These are phyloP conservation scores for Tephrocybe sp. DNA, from an alignment of 768 basidiomycete species.

Conservation along the genomic window DNA sequence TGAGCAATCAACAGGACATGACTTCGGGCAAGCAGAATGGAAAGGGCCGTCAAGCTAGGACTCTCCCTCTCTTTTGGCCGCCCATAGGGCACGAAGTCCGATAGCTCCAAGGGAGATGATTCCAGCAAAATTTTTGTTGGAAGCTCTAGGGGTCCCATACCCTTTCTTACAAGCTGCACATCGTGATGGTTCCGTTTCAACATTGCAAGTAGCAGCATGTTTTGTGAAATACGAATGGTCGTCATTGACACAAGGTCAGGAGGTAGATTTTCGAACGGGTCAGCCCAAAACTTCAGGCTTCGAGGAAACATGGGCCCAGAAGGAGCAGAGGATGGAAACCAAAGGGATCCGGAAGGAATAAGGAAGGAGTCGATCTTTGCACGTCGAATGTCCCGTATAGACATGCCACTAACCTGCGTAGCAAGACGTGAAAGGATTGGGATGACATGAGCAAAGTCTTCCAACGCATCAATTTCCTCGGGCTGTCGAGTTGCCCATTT, in stretches of 20 bases:
- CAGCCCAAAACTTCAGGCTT: constrained; percentile 30
- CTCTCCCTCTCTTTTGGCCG: constrained; percentile 12
- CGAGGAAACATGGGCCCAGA: constrained; percentile 63
- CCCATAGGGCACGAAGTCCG: constrained; percentile 48
- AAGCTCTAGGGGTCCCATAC: constrained; percentile 57
- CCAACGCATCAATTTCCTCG: constrained; percentile 43
- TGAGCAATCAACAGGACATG: constrained; percentile 69
- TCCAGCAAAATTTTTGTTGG: constrained; percentile 39
- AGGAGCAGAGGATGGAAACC: constrained; percentile 62
- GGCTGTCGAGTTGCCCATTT: constrained; percentile 49
- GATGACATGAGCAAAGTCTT: constrained; percentile 52
- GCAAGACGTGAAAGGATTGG: constrained; percentile 61
- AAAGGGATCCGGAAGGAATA: constrained; percentile 69
- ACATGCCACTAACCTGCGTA: constrained; percentile 69
- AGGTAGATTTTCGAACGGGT: constrained; percentile 40
- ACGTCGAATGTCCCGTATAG: constrained; percentile 68
- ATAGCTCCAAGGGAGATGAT: constrained; percentile 35
- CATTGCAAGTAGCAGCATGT: constrained; percentile 63
- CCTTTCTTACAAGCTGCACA: constrained; percentile 65
- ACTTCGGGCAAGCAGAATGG: constrained; percentile 65
- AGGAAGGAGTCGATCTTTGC: constrained; percentile 71
- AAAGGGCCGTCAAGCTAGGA: constrained; percentile 40
- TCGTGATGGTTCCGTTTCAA: constrained; percentile 69
- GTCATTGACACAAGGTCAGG: constrained; percentile 51
- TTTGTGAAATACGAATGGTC: constrained; percentile 70